phyloP scores from a whole-genome alignment of 2,329 filamentous ascomycete species.

The Alternaria sp. region DNA sequence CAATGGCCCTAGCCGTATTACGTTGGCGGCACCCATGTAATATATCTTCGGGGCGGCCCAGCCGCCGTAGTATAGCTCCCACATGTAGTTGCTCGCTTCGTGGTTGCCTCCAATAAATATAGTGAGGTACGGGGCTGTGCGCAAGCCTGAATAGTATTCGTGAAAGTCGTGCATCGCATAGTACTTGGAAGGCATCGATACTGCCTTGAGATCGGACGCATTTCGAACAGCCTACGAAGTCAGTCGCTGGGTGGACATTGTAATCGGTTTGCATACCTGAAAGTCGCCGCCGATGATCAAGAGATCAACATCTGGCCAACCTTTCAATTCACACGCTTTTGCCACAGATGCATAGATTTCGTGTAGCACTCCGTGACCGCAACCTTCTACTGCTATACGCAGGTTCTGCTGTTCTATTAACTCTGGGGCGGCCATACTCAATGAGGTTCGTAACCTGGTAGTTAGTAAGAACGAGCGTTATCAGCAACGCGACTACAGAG shows the following conservation, averaged over 20 bases:
- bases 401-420: constrained; percentile 52
- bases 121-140: constrained; percentile 84
- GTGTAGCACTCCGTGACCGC: constrained; percentile 89
- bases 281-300: constrained; percentile 97
- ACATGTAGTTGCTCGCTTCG: constrained; percentile 88
- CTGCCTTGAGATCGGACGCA: constrained; percentile 83
- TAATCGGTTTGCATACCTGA: constrained; percentile 63
- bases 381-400: constrained; percentile 85
- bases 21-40: constrained; percentile 92
- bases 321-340: constrained; percentile 71
- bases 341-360: constrained; percentile 86
- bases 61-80: constrained; percentile 93
- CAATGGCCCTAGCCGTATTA: constrained; percentile 81
- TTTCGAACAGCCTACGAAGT: constrained; percentile 78
- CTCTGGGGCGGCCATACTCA: constrained; percentile 37
- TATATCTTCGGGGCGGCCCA: constrained; percentile 98
- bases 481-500: constrained; percentile 3
- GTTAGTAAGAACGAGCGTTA: neutral
- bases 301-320: constrained; percentile 84
- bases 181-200: constrained; percentile 90
- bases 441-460: neutral
- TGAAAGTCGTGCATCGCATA: constrained; percentile 90
- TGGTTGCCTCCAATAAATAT: constrained; percentile 96
- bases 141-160: constrained; percentile 85
- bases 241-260: constrained; percentile 12